Base-by-base conservation (phyloP, 2,329 filamentous ascomycete genomes). In the Lasiodiplodia gonubiensis region DNA sequence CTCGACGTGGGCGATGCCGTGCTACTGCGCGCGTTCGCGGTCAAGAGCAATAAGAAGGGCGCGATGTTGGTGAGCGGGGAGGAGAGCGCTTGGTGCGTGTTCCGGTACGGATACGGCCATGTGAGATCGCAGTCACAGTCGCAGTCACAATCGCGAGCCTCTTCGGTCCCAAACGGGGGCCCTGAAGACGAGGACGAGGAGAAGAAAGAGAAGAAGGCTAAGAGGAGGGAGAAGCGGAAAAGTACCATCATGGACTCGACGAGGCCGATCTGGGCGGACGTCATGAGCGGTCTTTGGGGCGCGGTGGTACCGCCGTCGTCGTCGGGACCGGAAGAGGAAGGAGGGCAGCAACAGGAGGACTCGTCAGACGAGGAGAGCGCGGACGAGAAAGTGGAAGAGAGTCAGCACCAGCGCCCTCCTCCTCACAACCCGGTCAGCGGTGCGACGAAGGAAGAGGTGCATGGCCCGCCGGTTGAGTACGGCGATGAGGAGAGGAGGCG, bases 21-120 rank as follows among this genome's bases (percentile, higher is more conserved):
- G 0, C 69, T 85, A 27, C 72, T 84, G 3, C 75, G 82, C 4
- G 73, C 71, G 0, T 84, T 85, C 55, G 68, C 64, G 0, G 82
- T 84, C n/a, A 80, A 78, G 71, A 80, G 76, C 16, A 69, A 75
- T 18, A 80, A 81, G 57, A 71, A 74, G n/a, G 74, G 59, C 72
- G 74, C 70, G 18, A 68, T 65, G 53, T 59, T 85, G 10, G 63
- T 80, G 10, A 83, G 80, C 39, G 75, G 72, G 1, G 81, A 82
- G 6, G 77, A 79, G 57, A 82, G 80, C 64, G 76, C 75, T 2
- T 85, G 83, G 83, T 83, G 80, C 67, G 82, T 84, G 2, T 85
- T 82, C 81, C 73, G 80, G 4, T 81, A 72, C 64, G 73, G 71
- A 0, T 3, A 14, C 14, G 11, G 10, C 37, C 33, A 35, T 16